Percentiles rank a stretch among this genome's conserved stretches.
These are phyloP conservation scores for Melampsora abietis-canadensis DNA, from an alignment of 1,284 basidiomycete species.

Conservation along the genomic window DNA sequence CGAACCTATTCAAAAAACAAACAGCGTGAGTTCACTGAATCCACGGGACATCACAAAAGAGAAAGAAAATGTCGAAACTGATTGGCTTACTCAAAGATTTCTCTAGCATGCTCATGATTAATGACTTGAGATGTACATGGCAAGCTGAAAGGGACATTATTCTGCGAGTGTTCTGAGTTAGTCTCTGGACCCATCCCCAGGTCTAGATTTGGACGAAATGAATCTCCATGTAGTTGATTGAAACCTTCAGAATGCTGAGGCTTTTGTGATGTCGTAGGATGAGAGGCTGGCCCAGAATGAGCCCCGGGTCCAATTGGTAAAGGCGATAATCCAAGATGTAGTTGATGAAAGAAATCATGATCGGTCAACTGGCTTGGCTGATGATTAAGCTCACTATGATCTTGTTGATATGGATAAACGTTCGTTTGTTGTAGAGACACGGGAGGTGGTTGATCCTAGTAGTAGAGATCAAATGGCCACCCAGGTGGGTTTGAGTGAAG, in stretches of 20 bases:
- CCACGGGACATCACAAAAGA: neutral
- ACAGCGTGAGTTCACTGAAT: neutral
- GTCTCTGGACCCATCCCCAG: neutral
- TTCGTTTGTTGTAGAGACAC: neutral
- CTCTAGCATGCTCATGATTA: neutral
- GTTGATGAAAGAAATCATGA: no score
- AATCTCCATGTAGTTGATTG: neutral
- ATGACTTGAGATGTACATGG: constrained; percentile 1
- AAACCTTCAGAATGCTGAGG: neutral
- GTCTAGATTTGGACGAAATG: neutral
- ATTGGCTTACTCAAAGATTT: neutral
- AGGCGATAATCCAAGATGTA: neutral
- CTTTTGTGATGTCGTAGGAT: neutral
- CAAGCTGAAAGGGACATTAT: neutral
- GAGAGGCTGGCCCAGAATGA: neutral
- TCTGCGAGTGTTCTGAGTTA: neutral
- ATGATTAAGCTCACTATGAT: no score
- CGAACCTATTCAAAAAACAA: neutral
- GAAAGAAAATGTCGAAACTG: neutral
- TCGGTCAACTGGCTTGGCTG: no score
- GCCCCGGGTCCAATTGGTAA: neutral
- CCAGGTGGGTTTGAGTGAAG: neutral
- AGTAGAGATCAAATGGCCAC: no score
- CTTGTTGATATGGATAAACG: neutral
- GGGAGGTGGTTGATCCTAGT: neutral